Evolutionary conservation across 2,329 filamentous ascomycete genomes (phyloP).

Genomic region (Arthrobotrys megalospora): DNA sequence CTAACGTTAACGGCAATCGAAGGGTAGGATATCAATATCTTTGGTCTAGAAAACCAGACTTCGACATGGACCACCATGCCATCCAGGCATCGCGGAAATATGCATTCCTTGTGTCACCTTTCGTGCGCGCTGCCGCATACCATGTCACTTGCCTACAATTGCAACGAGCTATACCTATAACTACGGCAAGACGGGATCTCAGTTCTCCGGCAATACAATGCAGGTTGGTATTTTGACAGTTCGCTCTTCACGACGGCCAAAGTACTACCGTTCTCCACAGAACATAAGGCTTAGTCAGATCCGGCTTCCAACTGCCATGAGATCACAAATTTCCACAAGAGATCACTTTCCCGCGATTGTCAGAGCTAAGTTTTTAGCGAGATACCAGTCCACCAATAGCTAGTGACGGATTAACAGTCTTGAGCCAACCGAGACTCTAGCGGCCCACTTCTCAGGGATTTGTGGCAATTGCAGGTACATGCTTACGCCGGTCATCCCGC

Average conservation of each 20-base stretch:
- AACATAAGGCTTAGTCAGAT: conserved; percentile 16
- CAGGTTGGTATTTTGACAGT: neutral
- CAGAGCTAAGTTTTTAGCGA: conserved; percentile 23
- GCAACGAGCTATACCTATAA: neutral
- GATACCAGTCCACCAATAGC: conserved; percentile 15
- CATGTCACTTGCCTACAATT: neutral
- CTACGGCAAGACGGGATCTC: neutral
- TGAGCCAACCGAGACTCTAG: conserved; percentile 9
- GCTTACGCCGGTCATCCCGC: conserved; percentile 7
- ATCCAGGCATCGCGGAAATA: neutral
- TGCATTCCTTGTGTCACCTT: conserved; percentile 16
- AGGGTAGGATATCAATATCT: neutral
- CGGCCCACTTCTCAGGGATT: conserved; percentile 7
- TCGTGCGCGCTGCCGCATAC: conserved; percentile 8
- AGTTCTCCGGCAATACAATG: neutral
- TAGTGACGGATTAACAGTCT: conserved; percentile 2
- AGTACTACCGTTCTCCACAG: neutral
- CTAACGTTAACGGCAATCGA: neutral
- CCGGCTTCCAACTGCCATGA: neutral
- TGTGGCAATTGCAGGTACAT: conserved; percentile 15
- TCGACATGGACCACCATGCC: neutral
- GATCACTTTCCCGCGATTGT: conserved; percentile 16
- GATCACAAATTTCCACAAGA: conserved; percentile 6
- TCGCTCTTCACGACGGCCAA: neutral
- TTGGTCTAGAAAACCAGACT: neutral